Conservation (phyloP, 306 rosid genomes). For the Trifolium repens region DNA sequence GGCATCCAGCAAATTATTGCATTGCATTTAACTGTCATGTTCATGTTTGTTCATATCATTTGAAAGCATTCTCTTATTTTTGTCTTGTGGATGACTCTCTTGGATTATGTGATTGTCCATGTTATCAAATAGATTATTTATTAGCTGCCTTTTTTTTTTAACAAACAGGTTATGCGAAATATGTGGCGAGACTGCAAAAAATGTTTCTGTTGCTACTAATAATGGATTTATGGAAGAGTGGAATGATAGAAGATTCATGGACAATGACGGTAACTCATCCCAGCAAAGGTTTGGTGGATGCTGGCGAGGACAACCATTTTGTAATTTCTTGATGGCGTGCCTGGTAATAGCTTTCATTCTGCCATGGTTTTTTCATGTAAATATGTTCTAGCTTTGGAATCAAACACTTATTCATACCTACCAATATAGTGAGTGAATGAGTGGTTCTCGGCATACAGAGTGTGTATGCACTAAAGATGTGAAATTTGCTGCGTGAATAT, state of each 20-base stretch:
- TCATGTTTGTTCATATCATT: slow-evolving; percentile 14
- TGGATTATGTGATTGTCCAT: neutral
- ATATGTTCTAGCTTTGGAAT: slow-evolving; percentile 69
- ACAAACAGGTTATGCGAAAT: slow-evolving; percentile 78
- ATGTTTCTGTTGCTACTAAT: slow-evolving; percentile 59
- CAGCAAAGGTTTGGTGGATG: slow-evolving; percentile 53
- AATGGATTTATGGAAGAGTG: slow-evolving; percentile 77
- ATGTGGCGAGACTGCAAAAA: slow-evolving; percentile 79
- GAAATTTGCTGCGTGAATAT: slow-evolving; percentile 38
- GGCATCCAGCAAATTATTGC: neutral
- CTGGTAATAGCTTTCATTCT: slow-evolving; percentile 92
- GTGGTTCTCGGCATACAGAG: slow-evolving; percentile 31
- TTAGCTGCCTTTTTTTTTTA: slow-evolving; percentile 18
- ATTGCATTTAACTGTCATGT: slow-evolving; percentile 33
- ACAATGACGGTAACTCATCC: slow-evolving; percentile 44
- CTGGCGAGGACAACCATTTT: slow-evolving; percentile 92
- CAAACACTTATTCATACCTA: slow-evolving; percentile 35
- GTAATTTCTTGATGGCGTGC: slow-evolving; percentile 98
- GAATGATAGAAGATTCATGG: slow-evolving; percentile 68
- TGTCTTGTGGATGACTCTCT: slow-evolving; percentile 33
- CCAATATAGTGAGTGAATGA: slow-evolving; percentile 29
- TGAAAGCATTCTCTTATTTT: slow-evolving; percentile 20
- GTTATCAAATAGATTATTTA: slow-evolving; percentile 25
- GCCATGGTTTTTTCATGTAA: slow-evolving; percentile 93
- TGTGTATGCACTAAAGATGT: slow-evolving; percentile 46